phyloP scores from a whole-genome alignment of 176 grass and related monocot species.

The Hordeum marinum region DNA sequence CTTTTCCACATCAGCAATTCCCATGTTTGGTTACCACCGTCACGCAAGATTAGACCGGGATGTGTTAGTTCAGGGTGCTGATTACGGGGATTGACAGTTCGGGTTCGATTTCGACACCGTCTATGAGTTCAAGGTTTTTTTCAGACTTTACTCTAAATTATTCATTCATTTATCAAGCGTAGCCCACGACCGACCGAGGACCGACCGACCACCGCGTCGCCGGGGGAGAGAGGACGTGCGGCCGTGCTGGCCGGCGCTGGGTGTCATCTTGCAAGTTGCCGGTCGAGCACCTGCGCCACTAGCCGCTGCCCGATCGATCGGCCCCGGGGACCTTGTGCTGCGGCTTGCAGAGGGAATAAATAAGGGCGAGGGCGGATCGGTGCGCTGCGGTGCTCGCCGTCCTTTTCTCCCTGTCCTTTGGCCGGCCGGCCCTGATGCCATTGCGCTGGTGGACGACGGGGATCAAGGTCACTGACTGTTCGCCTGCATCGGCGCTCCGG shows the following conservation, averaged over 20 bases:
- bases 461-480: not conserved
- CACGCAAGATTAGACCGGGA: no score
- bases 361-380: no score
- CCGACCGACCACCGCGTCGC: not conserved
- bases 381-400: not conserved
- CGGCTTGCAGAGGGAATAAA: not conserved
- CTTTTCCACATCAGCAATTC: no score
- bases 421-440: not conserved
- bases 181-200: not conserved
- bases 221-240: not conserved
- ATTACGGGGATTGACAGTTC: no score
- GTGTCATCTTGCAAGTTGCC: not conserved
- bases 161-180: no score
- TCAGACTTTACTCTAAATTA: no score
- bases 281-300: not conserved
- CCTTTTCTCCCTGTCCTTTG: not conserved
- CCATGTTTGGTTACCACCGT: no score
- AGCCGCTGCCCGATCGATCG: not conserved
- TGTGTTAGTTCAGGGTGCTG: no score
- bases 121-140: no score
- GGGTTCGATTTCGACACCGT: no score
- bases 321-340: not conserved
- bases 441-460: not conserved
- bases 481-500: not conserved
- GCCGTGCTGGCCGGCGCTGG: not conserved